phyloP scores from a whole-genome alignment of 805 yeast genomes.

The Ogataea trehaloabstinens region DNA sequence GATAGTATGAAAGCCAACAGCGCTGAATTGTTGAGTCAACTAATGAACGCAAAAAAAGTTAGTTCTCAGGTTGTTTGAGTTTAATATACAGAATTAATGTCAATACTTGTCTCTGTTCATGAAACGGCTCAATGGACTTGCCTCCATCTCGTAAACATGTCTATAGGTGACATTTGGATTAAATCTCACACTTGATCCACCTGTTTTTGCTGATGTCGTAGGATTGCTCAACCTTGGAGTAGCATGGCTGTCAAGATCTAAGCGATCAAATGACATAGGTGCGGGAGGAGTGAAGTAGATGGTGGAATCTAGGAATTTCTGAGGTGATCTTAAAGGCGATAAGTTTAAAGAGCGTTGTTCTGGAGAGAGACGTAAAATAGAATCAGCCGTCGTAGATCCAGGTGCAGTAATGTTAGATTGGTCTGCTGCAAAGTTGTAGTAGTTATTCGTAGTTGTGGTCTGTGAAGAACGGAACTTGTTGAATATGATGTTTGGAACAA shows the following conservation, averaged over 20 bases:
- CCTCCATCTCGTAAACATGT: conserved; percentile 16
- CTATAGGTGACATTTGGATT: conserved; percentile 31
- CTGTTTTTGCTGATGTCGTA: conserved; percentile 5
- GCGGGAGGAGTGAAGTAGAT: conserved; percentile 23
- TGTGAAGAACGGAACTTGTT: conserved; percentile 23
- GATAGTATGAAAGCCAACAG: conserved; percentile 23
- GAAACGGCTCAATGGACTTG: conserved; percentile 21
- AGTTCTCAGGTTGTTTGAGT: conserved; percentile 12
- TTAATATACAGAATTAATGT: neutral
- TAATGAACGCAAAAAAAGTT: conserved; percentile 69
- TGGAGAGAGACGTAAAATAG: conserved; percentile 4
- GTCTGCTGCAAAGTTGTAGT: conserved; percentile 20
- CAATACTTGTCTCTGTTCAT: conserved; percentile 20
- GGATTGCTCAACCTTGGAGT: conserved; percentile 2
- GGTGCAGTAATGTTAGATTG: conserved; percentile 15
- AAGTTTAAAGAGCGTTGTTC: conserved; percentile 2
- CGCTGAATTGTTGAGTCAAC: conserved; percentile 77
- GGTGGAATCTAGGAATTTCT: conserved; percentile 17
- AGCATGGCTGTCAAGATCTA: conserved; percentile 4
- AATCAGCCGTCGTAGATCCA: conserved; percentile 1
- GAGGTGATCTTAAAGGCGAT: conserved; percentile 16
- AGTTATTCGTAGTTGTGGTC: conserved; percentile 25
- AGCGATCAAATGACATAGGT: conserved; percentile 3
- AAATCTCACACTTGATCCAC: conserved; percentile 27
- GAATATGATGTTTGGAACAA: conserved; percentile 30